Conservation (phyloP, 1,284 basidiomycete species). For the Sporisorium iseilematis-ciliati region DNA sequence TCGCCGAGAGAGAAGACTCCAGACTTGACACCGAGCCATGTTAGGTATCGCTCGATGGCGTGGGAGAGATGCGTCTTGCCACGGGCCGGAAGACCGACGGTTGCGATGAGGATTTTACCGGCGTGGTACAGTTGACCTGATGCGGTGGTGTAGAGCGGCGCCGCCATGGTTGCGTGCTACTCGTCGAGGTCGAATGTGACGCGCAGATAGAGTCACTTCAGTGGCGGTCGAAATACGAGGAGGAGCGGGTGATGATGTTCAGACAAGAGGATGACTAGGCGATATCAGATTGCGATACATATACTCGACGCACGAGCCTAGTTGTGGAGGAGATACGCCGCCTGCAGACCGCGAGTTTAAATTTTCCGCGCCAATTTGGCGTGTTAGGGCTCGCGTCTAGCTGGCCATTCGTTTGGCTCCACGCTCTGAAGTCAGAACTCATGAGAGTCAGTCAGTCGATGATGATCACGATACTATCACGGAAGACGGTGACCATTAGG, state of each 20-base stretch:
- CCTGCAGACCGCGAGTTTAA: background rate
- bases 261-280: background rate
- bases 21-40: slow-evolving; percentile 97
- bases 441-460: background rate
- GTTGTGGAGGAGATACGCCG: slow-evolving; percentile 14
- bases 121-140: slow-evolving; percentile 86
- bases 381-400: background rate
- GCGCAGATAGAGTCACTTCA: background rate
- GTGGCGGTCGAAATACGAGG: background rate
- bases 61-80: slow-evolving; percentile 97
- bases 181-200: background rate
- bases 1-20: slow-evolving; percentile 94
- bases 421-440: background rate
- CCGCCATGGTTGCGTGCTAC: slow-evolving; percentile 64
- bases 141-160: slow-evolving; percentile 67
- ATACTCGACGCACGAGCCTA: slow-evolving; percentile 13
- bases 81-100: slow-evolving; percentile 84
- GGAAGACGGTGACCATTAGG: background rate
- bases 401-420: no score
- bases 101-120: slow-evolving; percentile 91
- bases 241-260: background rate
- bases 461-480: background rate
- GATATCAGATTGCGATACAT: slow-evolving; percentile 1
- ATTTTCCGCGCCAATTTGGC: background rate
- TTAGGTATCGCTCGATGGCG: slow-evolving; percentile 92